Base-by-base conservation (phyloP, 106 monocot genomes). In the Allium cepa region DNA sequence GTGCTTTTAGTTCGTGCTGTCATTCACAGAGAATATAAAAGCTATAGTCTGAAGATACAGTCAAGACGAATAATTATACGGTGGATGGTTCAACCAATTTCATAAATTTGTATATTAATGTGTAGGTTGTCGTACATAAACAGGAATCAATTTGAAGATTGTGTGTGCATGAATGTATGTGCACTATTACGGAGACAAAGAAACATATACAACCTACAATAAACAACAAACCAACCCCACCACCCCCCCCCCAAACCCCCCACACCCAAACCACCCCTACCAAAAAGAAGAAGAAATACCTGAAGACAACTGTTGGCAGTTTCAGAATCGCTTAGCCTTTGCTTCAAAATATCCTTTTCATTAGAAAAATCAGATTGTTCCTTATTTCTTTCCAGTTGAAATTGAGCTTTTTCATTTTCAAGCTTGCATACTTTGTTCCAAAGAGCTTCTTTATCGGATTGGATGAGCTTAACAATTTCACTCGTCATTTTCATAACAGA, bases 371-470 rank as follows among this genome's bases (percentile, higher is more conserved):
- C 84, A 15, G 79, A 62, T 50, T 72, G 50, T 56, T 88, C 84
- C 52, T 61, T 57, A 59, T 97, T 73, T 52, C 75, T 82, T 73
- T 92, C 88, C 65, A 88, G 88, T 46, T 66, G 77, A 57, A 72
- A 52, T 70, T 77, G 88, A 17, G 83, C 79, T 84, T 84, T 88
- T 68, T 97, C 91, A 84, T 84, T 85, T 71, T 97, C 84, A 46
- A 75, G 77, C 15, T 81, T 76, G 79, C 88, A 87, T 60, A 97
- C 62, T 63, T 92, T 88, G 77, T 89, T 85, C 91, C 86, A 97
- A 75, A 97, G 86, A 74, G 84, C 72, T 56, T 86, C 86, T 63
- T 86, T 83, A 60, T 92, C 92, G 75, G 83, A 79, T 66, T 92
- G 82, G 62, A 84, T 84, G 74, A 84, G 75, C 72, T 84, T 81